These are phyloP conservation scores for Ascochyta viciae-villosae DNA, from an alignment of 2,329 filamentous ascomycete genomes.

Conservation along the genomic window DNA sequence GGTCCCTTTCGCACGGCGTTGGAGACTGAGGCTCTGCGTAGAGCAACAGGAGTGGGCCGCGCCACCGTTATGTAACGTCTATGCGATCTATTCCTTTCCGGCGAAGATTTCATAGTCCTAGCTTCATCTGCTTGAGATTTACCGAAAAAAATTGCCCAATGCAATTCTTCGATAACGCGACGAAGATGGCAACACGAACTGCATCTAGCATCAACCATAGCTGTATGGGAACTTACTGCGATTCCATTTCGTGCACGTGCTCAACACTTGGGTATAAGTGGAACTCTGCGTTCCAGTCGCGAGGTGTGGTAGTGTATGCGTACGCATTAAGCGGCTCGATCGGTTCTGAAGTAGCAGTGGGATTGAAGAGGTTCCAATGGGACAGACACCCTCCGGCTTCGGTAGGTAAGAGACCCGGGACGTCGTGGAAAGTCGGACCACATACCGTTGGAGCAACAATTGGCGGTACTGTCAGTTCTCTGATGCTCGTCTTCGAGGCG, in stretches of 20 bases:
- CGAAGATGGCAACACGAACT: neutral
- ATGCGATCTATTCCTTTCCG: too few species aligned
- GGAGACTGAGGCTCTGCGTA: too few species aligned
- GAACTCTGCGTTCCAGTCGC: slow-evolving; percentile 46
- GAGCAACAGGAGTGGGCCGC: too few species aligned
- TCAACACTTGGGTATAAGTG: slow-evolving; percentile 22
- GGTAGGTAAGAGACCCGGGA: slow-evolving; percentile 5
- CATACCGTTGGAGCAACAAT: slow-evolving; percentile 3
- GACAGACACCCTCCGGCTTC: slow-evolving; percentile 39
- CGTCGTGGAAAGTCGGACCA: neutral
- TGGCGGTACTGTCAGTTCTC: slow-evolving; percentile 17
- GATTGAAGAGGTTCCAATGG: slow-evolving; percentile 41
- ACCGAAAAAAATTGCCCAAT: neutral
- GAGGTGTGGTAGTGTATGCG: slow-evolving; percentile 34
- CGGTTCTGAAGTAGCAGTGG: slow-evolving; percentile 32
- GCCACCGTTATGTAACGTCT: too few species aligned
- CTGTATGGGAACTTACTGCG: neutral
- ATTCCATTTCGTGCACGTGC: slow-evolving; percentile 10
- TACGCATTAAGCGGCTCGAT: slow-evolving; percentile 29
- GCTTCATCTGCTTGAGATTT: too few species aligned
- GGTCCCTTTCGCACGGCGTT: too few species aligned
- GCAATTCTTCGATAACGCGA: neutral
- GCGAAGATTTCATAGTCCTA: too few species aligned
- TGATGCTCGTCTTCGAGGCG: slow-evolving; percentile 35
- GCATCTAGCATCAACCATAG: neutral